phyloP scores from a whole-genome alignment of 2,329 filamentous ascomycete genomes.

The Talaromyces albobiverticillius region DNA sequence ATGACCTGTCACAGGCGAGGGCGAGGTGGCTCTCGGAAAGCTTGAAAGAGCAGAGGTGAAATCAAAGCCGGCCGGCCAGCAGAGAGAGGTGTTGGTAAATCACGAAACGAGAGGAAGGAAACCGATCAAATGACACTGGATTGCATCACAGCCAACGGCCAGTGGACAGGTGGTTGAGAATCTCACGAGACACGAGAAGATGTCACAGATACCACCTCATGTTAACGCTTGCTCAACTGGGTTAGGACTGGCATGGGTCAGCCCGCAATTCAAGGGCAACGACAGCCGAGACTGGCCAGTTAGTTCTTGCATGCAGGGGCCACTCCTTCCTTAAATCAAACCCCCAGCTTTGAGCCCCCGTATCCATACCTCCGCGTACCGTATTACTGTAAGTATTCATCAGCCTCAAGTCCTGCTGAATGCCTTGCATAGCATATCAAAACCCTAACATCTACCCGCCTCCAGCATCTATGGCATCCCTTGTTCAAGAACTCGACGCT shows the following conservation, averaged over 20 bases:
- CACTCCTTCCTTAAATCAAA: background rate
- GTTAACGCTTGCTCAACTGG: background rate
- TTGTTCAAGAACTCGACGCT: background rate
- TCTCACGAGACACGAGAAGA: slow-evolving; percentile 7
- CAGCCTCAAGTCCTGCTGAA: too few relatives aligned
- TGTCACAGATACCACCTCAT: slow-evolving; percentile 4
- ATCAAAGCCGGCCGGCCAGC: background rate
- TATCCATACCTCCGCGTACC: slow-evolving; percentile 6
- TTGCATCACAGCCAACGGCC: slow-evolving; percentile 1
- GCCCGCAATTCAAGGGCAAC: too few relatives aligned
- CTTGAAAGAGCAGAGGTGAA: background rate
- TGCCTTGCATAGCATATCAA: too few relatives aligned
- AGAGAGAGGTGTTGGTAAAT: too few relatives aligned
- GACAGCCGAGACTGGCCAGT: too few relatives aligned
- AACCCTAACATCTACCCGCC: background rate
- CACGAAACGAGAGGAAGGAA: too few relatives aligned
- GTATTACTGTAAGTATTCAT: background rate
- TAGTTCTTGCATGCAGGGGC: too few relatives aligned
- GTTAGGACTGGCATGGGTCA: too few relatives aligned
- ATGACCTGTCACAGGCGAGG: too few relatives aligned
- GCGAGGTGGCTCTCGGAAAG: background rate
- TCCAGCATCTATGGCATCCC: too few relatives aligned
- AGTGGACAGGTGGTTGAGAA: slow-evolving; percentile 2
- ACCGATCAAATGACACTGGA: background rate
- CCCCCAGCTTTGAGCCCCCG: background rate